A percentile compares a stretch with the other conserved stretches of the same genome.
Conservation (phyloP, 768 basidiomycete genomes). For the Clitopilus hobsonii region DNA sequence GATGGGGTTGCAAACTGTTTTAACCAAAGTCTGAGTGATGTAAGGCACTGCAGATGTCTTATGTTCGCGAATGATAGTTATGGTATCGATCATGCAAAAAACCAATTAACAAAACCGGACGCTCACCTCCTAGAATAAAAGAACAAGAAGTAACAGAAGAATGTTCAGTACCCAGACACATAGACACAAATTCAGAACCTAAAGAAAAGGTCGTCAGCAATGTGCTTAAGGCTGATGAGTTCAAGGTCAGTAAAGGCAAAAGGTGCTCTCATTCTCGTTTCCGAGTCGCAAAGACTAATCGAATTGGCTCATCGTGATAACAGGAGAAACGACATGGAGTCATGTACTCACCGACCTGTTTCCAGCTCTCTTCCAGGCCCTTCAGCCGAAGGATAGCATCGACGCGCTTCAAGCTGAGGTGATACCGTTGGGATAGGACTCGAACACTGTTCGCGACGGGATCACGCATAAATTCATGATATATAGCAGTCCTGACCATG, state of each 20-base stretch:
- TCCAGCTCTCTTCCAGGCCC: conserved; percentile 66
- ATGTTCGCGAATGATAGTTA: conserved; percentile 64
- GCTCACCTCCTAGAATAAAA: conserved; percentile 33
- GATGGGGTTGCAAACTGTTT: conserved; percentile 67
- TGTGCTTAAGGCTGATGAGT: too few species aligned
- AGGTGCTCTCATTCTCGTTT: too few species aligned
- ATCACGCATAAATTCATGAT: conserved; percentile 53
- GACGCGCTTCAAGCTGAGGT: conserved; percentile 72
- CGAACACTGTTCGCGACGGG: conserved; percentile 55
- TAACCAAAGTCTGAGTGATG: conserved; percentile 58
- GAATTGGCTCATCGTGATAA: conserved; percentile 53
- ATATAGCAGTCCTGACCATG: conserved; percentile 50
- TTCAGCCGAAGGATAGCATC: conserved; percentile 83
- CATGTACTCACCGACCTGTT: conserved; percentile 49
- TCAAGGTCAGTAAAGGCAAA: too few species aligned
- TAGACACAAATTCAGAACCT: too few species aligned
- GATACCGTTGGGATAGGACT: conserved; percentile 53
- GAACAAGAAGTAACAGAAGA: not conserved
- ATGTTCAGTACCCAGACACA: not conserved
- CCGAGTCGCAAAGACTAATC: conserved; percentile 99
- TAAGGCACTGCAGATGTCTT: conserved; percentile 61
- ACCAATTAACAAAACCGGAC: not conserved
- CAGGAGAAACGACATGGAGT: conserved; percentile 9
- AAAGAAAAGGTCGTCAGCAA: too few species aligned
- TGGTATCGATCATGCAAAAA: conserved; percentile 30